Conservation (phyloP, 2,329 filamentous ascomycete genomes). For the Phyllosticta ampelicida region DNA sequence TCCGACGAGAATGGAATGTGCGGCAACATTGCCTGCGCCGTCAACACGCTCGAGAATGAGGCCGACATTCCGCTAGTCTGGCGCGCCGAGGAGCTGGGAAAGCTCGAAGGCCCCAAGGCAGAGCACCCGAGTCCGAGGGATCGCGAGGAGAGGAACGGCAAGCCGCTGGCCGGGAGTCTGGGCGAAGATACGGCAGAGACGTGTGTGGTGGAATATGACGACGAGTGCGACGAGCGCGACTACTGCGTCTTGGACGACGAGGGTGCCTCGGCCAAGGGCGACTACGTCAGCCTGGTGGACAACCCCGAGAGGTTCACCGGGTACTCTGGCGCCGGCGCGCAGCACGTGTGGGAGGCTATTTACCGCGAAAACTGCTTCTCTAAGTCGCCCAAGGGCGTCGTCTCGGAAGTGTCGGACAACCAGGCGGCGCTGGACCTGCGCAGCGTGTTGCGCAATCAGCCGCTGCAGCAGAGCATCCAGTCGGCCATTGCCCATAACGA, state of each 20-base stretch:
- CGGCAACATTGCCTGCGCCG: constrained; percentile 91
- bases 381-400: constrained; percentile 19
- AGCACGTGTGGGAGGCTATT: constrained; percentile 92
- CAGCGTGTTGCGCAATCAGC: constrained; percentile 49
- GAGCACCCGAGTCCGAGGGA: constrained; percentile 69
- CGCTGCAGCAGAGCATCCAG: constrained; percentile 50
- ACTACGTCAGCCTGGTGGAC: constrained; percentile 88
- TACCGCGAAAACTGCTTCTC: constrained; percentile 96
- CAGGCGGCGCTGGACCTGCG: constrained; percentile 51
- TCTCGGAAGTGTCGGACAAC: constrained; percentile 13
- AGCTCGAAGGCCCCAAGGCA: constrained; percentile 84
- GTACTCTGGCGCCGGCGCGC: constrained; percentile 72
- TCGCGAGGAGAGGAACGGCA: constrained; percentile 58
- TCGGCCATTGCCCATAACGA: constrained; percentile 39
- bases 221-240: constrained; percentile 92
- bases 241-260: constrained; percentile 97
- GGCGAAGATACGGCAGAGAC: constrained; percentile 86
- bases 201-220: constrained; percentile 94
- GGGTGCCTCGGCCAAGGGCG: constrained; percentile 72
- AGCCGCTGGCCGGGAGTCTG: constrained; percentile 69
- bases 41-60: constrained; percentile 90
- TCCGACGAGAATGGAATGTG: constrained; percentile 86
- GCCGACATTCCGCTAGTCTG: constrained; percentile 86
- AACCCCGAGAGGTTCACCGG: constrained; percentile 96
- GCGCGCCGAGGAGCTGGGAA: constrained; percentile 84